phyloP scores from a whole-genome alignment of 176 grass and related monocot genomes.

The Oropetium thomaeum region DNA sequence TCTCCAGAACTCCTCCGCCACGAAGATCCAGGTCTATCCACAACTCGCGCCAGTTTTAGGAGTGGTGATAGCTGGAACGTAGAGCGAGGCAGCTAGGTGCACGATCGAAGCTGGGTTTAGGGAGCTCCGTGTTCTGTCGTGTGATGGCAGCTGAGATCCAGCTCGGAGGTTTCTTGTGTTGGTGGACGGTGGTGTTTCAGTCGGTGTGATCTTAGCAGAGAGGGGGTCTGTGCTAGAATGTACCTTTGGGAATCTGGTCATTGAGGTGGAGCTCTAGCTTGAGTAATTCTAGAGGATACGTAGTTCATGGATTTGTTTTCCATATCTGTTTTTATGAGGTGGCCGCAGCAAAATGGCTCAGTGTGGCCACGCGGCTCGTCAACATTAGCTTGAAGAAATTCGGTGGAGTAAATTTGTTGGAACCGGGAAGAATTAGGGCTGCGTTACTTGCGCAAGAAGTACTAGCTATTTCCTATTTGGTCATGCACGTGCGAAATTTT shows the following conservation, averaged over 20 bases:
- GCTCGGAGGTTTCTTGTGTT: not conserved
- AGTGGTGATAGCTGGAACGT: not conserved
- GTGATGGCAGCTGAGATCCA: not conserved
- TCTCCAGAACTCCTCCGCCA: slow-evolving; percentile 73
- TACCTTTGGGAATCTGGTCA: not conserved
- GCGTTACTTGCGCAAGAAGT: not conserved
- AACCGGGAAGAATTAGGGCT: not conserved
- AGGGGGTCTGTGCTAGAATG: not conserved
- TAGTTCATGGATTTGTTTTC: not conserved
- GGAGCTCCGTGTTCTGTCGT: not conserved
- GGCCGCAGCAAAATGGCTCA: not conserved
- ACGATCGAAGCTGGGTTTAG: slow-evolving; percentile 17
- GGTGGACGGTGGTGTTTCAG: not conserved
- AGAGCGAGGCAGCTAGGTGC: not conserved
- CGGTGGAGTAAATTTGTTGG: not conserved
- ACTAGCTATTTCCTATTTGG: not conserved
- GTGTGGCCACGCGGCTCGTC: not conserved
- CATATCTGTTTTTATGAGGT: not conserved
- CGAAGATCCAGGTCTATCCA: slow-evolving; percentile 85
- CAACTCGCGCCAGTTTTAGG: not conserved
- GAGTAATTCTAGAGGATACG: not conserved
- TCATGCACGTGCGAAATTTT: not conserved
- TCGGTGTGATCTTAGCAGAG: not conserved
- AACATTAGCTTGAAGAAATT: not conserved
- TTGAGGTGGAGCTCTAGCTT: not conserved